Evolutionary conservation across 768 basidiomycete species (phyloP).

Genomic region (Ramaria sp.): DNA sequence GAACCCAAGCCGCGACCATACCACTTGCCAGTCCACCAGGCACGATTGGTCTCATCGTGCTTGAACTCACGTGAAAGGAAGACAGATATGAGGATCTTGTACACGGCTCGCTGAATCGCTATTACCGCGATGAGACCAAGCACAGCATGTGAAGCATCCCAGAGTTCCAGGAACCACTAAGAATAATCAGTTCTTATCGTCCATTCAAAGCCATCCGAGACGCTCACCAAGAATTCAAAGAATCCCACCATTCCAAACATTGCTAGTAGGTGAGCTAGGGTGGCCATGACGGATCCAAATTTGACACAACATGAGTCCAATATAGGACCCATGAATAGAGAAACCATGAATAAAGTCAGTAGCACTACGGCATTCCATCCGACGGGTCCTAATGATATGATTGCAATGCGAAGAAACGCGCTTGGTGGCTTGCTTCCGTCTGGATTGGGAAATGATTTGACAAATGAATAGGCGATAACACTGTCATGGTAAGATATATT

Average conservation of each 20-base stretch:
- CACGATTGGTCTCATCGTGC: constrained; percentile 95
- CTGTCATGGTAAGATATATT: not conserved
- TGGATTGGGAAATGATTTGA: constrained; percentile 75
- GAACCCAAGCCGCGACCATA: constrained; percentile 86
- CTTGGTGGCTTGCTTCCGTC: constrained; percentile 59
- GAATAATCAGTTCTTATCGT: constrained; percentile 1
- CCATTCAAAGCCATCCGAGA: not conserved
- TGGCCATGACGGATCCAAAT: constrained; percentile 91
- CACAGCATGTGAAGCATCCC: constrained; percentile 95
- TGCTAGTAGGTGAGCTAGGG: constrained; percentile 71
- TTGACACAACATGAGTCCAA: constrained; percentile 66
- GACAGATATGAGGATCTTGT: constrained; percentile 89
- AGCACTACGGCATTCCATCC: constrained; percentile 92
- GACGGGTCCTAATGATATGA: constrained; percentile 86
- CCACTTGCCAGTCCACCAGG: constrained; percentile 99
- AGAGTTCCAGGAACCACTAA: constrained; percentile 93
- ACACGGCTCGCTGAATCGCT: constrained; percentile 82
- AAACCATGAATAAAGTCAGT: constrained; percentile 75
- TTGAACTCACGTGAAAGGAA: constrained; percentile 97
- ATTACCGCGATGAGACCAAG: constrained; percentile 85
- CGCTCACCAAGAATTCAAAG: constrained; percentile 91
- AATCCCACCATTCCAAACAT: constrained; percentile 78
- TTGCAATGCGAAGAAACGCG: constrained; percentile 77
- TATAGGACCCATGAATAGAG: constrained; percentile 89
- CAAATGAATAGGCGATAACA: constrained; percentile 81